Evolutionary conservation across 805 yeast genomes (phyloP).

Genomic region (Metschnikowia borealis): DNA sequence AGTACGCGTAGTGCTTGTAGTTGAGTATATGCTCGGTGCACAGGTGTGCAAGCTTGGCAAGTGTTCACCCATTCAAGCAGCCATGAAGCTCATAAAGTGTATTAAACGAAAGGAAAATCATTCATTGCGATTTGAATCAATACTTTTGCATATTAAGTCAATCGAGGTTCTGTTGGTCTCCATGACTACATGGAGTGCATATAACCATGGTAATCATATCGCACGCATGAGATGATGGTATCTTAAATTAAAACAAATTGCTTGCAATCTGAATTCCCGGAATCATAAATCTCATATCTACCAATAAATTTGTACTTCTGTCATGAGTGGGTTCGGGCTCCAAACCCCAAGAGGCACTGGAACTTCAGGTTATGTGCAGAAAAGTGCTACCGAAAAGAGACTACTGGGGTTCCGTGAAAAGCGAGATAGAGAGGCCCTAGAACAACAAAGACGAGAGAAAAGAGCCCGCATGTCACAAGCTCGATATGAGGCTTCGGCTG

Average conservation of each 20-base stretch:
- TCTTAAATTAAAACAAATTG: not conserved
- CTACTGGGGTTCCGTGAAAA: constrained; percentile 29
- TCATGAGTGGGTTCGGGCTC: constrained; percentile 47
- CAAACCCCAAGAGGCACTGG: constrained; percentile 58
- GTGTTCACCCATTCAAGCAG: not conserved
- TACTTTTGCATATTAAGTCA: not conserved
- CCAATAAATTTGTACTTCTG: not conserved
- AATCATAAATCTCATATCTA: too few relatives aligned
- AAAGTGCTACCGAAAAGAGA: constrained; percentile 30
- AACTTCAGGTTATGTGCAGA: constrained; percentile 59
- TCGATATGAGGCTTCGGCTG: constrained; percentile 16
- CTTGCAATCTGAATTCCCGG: not conserved
- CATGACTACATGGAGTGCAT: not conserved
- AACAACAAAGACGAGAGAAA: constrained; percentile 16
- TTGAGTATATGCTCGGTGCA: not conserved
- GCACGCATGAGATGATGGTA: not conserved
- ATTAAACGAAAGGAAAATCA: not conserved
- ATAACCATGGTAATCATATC: not conserved
- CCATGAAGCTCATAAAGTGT: not conserved
- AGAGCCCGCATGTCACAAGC: constrained; percentile 9
- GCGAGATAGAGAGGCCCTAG: constrained; percentile 17
- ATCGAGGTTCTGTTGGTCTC: not conserved
- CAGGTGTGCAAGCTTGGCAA: not conserved
- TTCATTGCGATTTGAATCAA: too few relatives aligned
- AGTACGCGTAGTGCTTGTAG: not conserved